Conservation (phyloP, 768 basidiomycete genomes). For the Tylopilus balloui region DNA sequence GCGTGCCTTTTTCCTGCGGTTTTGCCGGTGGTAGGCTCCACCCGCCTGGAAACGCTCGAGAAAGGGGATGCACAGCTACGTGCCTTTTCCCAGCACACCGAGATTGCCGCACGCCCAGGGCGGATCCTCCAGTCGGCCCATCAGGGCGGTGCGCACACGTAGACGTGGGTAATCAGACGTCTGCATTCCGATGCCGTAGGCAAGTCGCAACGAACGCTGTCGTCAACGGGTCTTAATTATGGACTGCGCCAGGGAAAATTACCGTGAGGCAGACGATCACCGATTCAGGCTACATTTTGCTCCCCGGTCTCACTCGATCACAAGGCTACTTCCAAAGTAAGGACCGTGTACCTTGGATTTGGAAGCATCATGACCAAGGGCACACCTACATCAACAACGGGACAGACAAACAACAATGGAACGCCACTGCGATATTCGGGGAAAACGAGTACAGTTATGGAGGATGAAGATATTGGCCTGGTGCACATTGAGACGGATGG, state of each 20-base stretch:
- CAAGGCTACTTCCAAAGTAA: neutral
- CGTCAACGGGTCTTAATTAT: neutral
- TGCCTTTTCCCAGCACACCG: neutral
- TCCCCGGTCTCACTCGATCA: neutral
- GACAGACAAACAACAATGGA: neutral
- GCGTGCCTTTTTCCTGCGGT: no score
- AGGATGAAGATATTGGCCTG: constrained; percentile 14
- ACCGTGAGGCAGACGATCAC: neutral
- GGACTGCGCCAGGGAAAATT: neutral
- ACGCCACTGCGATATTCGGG: neutral
- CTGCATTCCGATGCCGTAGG: neutral
- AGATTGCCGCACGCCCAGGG: no score
- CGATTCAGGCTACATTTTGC: neutral
- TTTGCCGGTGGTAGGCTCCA: no score
- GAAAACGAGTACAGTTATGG: constrained; percentile 4
- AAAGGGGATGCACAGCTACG: no score
- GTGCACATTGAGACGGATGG: constrained; percentile 12
- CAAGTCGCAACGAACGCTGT: neutral
- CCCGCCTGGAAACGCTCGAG: no score
- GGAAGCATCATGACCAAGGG: neutral
- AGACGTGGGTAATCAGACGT: no score
- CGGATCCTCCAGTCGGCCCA: no score
- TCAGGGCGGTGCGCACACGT: neutral
- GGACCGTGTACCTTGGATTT: neutral
- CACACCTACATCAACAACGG: neutral